Evolutionary conservation across 768 basidiomycete species (phyloP).

Genomic region (Calocybe cyanea): DNA sequence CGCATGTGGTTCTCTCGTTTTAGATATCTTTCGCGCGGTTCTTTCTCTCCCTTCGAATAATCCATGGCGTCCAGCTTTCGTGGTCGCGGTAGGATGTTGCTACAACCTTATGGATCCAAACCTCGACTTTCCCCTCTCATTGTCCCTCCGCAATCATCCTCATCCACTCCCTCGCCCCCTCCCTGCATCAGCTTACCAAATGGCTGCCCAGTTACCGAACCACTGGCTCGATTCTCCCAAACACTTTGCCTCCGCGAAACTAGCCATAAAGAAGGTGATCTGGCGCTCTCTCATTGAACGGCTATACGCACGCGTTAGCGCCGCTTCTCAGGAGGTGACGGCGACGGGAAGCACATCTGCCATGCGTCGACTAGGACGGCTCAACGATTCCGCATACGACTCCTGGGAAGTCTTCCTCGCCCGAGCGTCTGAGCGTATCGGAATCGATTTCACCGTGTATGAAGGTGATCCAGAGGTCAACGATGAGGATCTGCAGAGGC

Average conservation of each 20-base stretch:
- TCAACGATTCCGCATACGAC: constrained; percentile 46
- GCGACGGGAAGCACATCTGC: constrained; percentile 32
- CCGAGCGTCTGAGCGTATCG: constrained; percentile 24
- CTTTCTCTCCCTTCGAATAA: constrained; percentile 12
- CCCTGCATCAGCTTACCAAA: constrained; percentile 54
- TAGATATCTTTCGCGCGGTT: constrained; percentile 59
- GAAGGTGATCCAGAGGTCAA: constrained; percentile 12
- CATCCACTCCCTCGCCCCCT: constrained; percentile 31
- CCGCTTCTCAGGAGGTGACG: constrained; percentile 8
- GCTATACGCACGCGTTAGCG: constrained; percentile 8
- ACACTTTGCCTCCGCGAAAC: constrained; percentile 31
- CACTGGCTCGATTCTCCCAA: constrained; percentile 54
- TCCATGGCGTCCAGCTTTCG: constrained; percentile 48
- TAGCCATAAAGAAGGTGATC: constrained; percentile 63
- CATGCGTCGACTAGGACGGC: constrained; percentile 43
- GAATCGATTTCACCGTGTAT: constrained; percentile 18
- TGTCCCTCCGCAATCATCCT: constrained; percentile 14
- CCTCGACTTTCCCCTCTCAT: constrained; percentile 59
- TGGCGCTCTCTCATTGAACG: constrained; percentile 62
- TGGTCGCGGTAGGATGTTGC: constrained; percentile 73
- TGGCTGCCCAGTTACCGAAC: constrained; percentile 68
- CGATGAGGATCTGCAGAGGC: constrained; percentile 26
- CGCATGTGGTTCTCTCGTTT: constrained; percentile 72
- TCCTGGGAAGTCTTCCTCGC: constrained; percentile 46
- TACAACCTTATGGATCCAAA: constrained; percentile 60